Base-by-base conservation (phyloP, 179 eudicot genomes). In the Camellia oleifera region DNA sequence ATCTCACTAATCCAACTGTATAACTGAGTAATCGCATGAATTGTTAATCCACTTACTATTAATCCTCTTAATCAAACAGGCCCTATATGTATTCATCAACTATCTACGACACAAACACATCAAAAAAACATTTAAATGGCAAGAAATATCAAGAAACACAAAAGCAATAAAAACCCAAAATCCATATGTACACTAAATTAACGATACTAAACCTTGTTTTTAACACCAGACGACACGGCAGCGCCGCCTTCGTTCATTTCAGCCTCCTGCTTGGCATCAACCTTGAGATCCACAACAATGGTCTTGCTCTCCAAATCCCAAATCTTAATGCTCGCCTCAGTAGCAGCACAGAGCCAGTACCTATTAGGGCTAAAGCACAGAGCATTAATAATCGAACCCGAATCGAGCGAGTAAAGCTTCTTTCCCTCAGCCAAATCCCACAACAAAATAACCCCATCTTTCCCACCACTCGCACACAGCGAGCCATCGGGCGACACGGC, bases 281-380 rank as follows among this genome's bases (percentile, higher is more conserved):
- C 87, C 88, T 77, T 87, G 80, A 89, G 79, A 58, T 87, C 92
- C 81, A 85, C 90, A 64, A 89, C 92, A 46, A 87, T 61, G 8
- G 80, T 87, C 86, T 89, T 89, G 82, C 89, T 87, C 74, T 87
- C 90, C 83, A 89, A 83, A 60, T 89, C 90, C 90, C 89, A 89
- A 13, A 89, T 88, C 88, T 88, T 89, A 56, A 89, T 87, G 45
- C 87, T 86, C 9, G 80, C 82, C 80, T 89, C 92, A 0, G 90
- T 89, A 46, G 92, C 92, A 18, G 92, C 92, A 77, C 92, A 89
- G 20, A 89, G 90, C 92, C 92, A 89, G 83, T 89, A 89, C 83
- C 92, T 87, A 81, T 89, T 89, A 1, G 92, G 92, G 76, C 92
- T 89, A 63, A 89, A 89, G 86, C 90, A 89, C 54, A 89, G 90